phyloP scores from a whole-genome alignment of 2,329 filamentous ascomycete species.

The Talaromyces sp. region DNA sequence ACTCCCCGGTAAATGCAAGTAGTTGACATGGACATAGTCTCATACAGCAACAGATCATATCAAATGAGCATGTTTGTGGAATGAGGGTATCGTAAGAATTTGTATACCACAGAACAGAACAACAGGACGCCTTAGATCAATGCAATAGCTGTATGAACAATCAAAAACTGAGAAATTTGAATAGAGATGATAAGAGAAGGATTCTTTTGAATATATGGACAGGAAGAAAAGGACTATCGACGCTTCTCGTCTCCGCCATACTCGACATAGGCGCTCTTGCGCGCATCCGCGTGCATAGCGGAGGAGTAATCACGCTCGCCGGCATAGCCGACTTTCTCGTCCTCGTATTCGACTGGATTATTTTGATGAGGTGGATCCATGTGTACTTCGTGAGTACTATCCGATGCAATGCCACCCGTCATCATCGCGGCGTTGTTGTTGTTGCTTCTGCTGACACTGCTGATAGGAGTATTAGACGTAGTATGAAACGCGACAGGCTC shows the following conservation, averaged over 20 bases:
- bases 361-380: neutral
- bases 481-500: conserved; percentile 6
- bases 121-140: conserved; percentile 6
- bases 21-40: neutral
- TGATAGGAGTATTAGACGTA: neutral
- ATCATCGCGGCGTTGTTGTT: conserved; percentile 3
- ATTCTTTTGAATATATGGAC: neutral
- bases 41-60: conserved; percentile 14
- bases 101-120: neutral
- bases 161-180: neutral
- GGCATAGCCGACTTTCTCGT: conserved; percentile 45
- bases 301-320: conserved; percentile 36
- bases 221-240: neutral
- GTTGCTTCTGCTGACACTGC: neutral
- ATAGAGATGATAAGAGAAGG: neutral
- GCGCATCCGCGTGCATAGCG: conserved; percentile 23
- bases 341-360: conserved; percentile 29
- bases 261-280: conserved; percentile 39
- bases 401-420: neutral
- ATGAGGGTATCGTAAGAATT: conserved; percentile 12
- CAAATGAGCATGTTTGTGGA: conserved; percentile 6
- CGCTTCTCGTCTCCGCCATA: conserved; percentile 34
- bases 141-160: conserved; percentile 3
- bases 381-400: neutral
- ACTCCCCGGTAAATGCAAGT: neutral